Evolutionary conservation across 768 basidiomycete species (phyloP).

Genomic region (Cantharellus cinnabarinus): DNA sequence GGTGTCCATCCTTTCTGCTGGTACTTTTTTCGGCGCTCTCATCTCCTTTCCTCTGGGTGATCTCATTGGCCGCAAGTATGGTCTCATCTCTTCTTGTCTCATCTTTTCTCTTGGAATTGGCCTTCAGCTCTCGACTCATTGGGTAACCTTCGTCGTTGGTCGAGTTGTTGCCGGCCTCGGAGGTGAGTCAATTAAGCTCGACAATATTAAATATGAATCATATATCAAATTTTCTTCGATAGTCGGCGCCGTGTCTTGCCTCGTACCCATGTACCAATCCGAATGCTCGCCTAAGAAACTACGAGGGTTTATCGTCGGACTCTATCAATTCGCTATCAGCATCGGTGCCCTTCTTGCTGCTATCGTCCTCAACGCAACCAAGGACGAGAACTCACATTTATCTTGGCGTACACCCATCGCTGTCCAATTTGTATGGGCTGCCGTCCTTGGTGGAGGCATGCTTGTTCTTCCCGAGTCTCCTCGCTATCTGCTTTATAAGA

Average conservation of each 20-base stretch:
- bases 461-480: slow-evolving; percentile 57
- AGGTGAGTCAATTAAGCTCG: not conserved
- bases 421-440: slow-evolving; percentile 65
- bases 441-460: slow-evolving; percentile 51
- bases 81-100: slow-evolving; percentile 26
- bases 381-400: slow-evolving; percentile 26
- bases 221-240: slow-evolving; percentile 16
- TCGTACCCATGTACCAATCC: slow-evolving; percentile 40
- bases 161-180: slow-evolving; percentile 54
- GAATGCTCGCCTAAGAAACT: slow-evolving; percentile 53
- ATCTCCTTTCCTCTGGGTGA: slow-evolving; percentile 28
- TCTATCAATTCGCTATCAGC: slow-evolving; percentile 44
- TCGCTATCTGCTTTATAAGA: slow-evolving; percentile 56
- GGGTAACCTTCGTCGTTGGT: slow-evolving; percentile 36
- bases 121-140: slow-evolving; percentile 23
- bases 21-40: slow-evolving; percentile 50
- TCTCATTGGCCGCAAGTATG: slow-evolving; percentile 28
- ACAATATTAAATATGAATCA: not conserved
- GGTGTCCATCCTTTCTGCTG: slow-evolving; percentile 52
- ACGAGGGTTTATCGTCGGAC: slow-evolving; percentile 48
- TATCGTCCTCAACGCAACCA: slow-evolving; percentile 45
- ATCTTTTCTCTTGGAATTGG: slow-evolving; percentile 45
- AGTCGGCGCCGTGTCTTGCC: slow-evolving; percentile 56
- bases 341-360: slow-evolving; percentile 57
- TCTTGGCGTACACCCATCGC: slow-evolving; percentile 38